phyloP scores from a whole-genome alignment of 495 filamentous ascomycete genomes.

The Aspergillus homomorphus region DNA sequence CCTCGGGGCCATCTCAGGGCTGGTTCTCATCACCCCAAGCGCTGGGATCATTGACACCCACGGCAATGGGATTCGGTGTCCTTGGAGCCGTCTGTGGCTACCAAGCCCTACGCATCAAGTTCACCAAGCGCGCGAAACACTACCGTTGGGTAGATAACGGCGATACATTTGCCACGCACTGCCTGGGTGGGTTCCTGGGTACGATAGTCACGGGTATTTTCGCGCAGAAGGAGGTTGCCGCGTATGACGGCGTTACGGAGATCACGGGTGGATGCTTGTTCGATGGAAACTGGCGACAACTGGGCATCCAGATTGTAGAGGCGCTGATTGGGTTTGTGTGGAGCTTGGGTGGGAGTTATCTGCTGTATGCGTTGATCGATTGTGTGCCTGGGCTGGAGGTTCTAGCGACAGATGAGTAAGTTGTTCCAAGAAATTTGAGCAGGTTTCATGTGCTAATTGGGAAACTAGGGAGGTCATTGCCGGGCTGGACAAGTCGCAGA shows the following conservation, averaged over 20 bases:
- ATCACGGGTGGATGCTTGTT: slow-evolving; percentile 40
- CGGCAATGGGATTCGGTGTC: slow-evolving; percentile 45
- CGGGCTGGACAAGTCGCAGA: slow-evolving; percentile 47
- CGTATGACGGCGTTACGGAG: slow-evolving; percentile 38
- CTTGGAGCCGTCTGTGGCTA: slow-evolving; percentile 39
- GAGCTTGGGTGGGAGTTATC: slow-evolving; percentile 33
- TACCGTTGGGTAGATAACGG: slow-evolving; percentile 45
- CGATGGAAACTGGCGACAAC: slow-evolving; percentile 52
- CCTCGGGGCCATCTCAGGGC: slow-evolving; percentile 48
- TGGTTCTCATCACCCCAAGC: slow-evolving; percentile 49
- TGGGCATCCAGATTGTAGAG: slow-evolving; percentile 50
- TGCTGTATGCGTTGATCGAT: slow-evolving; percentile 28
- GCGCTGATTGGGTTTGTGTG: slow-evolving; percentile 39
- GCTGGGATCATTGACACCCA: slow-evolving; percentile 45
- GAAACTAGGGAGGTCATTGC: slow-evolving; percentile 37
- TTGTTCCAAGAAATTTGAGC: slow-evolving; percentile 1
- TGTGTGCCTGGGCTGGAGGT: slow-evolving; percentile 36
- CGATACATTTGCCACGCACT: slow-evolving; percentile 47
- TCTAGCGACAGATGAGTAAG: slow-evolving; percentile 31
- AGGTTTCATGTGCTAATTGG: not conserved
- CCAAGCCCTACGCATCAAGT: slow-evolving; percentile 48
- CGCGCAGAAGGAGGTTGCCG: slow-evolving; percentile 38
- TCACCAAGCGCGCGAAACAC: slow-evolving; percentile 34
- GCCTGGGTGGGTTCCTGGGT: slow-evolving; percentile 39
- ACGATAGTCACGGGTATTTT: slow-evolving; percentile 39